Percentiles rank a stretch among this genome's conserved stretches.
Evolutionary conservation across 106 monocot genomes (phyloP).

Genomic region (Dendrobium catenatum): DNA sequence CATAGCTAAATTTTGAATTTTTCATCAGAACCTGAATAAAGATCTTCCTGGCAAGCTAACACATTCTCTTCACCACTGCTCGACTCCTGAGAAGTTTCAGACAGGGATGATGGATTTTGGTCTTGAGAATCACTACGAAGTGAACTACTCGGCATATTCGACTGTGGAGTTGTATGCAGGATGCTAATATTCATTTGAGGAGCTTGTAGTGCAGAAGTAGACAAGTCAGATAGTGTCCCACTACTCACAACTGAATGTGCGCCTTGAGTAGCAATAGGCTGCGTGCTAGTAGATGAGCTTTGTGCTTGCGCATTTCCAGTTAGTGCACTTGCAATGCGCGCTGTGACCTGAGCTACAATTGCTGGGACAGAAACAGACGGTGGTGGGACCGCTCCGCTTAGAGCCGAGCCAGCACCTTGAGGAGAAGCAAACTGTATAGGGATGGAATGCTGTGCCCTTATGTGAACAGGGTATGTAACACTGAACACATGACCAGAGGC

Average conservation of each 20-base stretch:
- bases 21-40: neutral
- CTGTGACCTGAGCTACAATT: conserved; percentile 21
- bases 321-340: conserved; percentile 16
- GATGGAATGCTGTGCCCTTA: conserved; percentile 31
- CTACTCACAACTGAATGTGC: conserved; percentile 6
- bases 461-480: conserved; percentile 52
- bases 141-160: conserved; percentile 7
- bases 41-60: neutral
- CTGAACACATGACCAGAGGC: conserved; percentile 36
- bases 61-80: neutral
- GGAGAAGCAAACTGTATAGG: conserved; percentile 15
- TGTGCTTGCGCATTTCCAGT: conserved; percentile 2
- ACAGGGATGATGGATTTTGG: neutral
- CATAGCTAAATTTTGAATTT: neutral
- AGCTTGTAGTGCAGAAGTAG: neutral
- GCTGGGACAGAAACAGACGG: conserved; percentile 8
- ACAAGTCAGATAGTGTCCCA: conserved; percentile 15
- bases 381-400: conserved; percentile 11
- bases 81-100: neutral
- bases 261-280: conserved; percentile 6
- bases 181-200: conserved; percentile 4
- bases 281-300: neutral
- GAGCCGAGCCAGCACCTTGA: conserved; percentile 16
- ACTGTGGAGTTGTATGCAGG: conserved; percentile 6
- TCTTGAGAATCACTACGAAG: conserved; percentile 14